A percentile compares a stretch with the other conserved stretches of the same genome.
These are phyloP conservation scores for Arthroderma sp. DNA, from an alignment of 2,329 filamentous ascomycete species.

Conservation along the genomic window DNA sequence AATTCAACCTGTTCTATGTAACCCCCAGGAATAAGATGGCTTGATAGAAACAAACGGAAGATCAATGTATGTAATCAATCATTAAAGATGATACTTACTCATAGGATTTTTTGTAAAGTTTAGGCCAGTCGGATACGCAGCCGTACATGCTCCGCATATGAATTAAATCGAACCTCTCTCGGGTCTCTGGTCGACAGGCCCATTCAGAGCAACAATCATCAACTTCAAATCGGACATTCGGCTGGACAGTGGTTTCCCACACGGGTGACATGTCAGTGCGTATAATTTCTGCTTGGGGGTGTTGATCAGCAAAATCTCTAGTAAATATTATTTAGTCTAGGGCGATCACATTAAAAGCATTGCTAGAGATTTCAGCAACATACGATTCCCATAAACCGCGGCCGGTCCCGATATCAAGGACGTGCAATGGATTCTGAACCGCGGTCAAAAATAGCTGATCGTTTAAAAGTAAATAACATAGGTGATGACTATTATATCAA, in stretches of 20 bases:
- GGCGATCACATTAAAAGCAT: not conserved
- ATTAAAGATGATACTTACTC: constrained; percentile 13
- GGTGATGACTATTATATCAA: constrained; percentile 11
- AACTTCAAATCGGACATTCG: constrained; percentile 22
- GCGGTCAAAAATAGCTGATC: constrained; percentile 16
- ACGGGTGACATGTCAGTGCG: constrained; percentile 27
- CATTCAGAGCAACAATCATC: constrained; percentile 25
- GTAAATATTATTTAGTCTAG: not conserved
- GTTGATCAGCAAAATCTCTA: constrained; percentile 28
- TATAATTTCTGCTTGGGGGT: constrained; percentile 23
- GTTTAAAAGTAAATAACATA: constrained; percentile 14
- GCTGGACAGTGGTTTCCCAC: constrained; percentile 15
- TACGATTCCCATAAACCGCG: constrained; percentile 31
- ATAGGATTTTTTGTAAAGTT: constrained; percentile 22
- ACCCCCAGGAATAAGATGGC: constrained; percentile 20
- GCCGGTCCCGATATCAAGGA: constrained; percentile 6
- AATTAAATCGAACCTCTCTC: constrained; percentile 29
- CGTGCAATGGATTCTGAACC: constrained; percentile 8
- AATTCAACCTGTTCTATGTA: constrained; percentile 23
- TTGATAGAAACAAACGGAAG: constrained; percentile 4
- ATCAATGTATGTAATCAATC: not conserved
- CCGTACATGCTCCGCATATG: constrained; percentile 28
- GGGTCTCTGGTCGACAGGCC: constrained; percentile 19
- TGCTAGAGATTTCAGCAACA: not conserved
- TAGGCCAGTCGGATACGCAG: constrained; percentile 22